Percentiles rank a stretch among this genome's conserved stretches.
phyloP scores from a whole-genome alignment of 352 stramenopile species.

The Globisporangium barbulae region DNA sequence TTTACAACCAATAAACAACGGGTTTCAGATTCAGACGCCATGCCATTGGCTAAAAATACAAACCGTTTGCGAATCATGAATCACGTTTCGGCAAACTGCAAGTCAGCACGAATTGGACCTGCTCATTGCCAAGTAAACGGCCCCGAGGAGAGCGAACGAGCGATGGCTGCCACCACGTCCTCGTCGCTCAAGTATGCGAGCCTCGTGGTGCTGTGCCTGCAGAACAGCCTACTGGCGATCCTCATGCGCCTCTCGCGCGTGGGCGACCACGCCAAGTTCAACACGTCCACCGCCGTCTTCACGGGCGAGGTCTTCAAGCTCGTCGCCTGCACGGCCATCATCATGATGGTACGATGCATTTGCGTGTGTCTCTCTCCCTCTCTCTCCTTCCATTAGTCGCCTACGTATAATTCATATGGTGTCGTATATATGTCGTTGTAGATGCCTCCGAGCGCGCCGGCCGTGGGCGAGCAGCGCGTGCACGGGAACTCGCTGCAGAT shows the following conservation, averaged over 20 bases:
- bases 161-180: constrained; percentile 19
- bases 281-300: constrained; percentile 70
- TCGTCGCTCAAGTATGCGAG: constrained; percentile 73
- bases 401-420: neutral
- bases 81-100: neutral
- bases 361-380: no score
- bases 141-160: neutral
- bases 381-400: neutral
- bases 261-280: constrained; percentile 66
- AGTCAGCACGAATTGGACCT: neutral
- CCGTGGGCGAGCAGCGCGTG: constrained; percentile 7
- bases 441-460: neutral
- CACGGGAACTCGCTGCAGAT: constrained; percentile 20
- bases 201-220: constrained; percentile 73
- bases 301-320: constrained; percentile 74
- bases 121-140: neutral
- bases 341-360: constrained; percentile 29
- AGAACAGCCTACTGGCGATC: constrained; percentile 75
- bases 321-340: constrained; percentile 39
- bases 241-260: constrained; percentile 82
- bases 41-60: neutral
- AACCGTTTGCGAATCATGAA: neutral
- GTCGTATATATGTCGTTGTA: neutral
- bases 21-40: no score
- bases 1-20: neutral